phyloP scores from a whole-genome alignment of 768 basidiomycete species.

The Suillus discolor region DNA sequence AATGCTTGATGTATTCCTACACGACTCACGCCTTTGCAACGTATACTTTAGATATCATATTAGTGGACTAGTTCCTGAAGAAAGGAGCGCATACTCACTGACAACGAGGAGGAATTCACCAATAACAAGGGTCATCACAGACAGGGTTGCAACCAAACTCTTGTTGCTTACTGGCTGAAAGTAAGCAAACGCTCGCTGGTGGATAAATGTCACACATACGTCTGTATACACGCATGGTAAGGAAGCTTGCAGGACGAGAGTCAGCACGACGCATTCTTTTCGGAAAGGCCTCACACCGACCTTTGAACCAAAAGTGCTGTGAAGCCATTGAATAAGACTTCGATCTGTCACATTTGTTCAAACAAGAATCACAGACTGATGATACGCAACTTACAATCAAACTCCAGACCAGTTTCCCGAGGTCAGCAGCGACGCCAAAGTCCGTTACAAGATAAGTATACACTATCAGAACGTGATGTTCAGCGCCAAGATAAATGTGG shows the following conservation, averaged over 20 bases:
- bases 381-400: conserved; percentile 17
- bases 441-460: conserved; percentile 52
- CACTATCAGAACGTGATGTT: conserved; percentile 31
- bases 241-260: conserved; percentile 39
- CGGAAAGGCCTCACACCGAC: background rate
- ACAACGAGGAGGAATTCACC: conserved; percentile 36
- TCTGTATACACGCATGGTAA: conserved; percentile 50
- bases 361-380: background rate
- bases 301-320: conserved; percentile 54
- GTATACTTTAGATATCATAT: conserved; percentile 33
- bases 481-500: background rate
- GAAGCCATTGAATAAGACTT: conserved; percentile 51
- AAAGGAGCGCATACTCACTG: conserved; percentile 15
- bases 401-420: conserved; percentile 43
- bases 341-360: conserved; percentile 36
- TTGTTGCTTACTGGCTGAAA: conserved; percentile 49
- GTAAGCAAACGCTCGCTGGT: background rate
- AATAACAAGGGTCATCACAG: conserved; percentile 37
- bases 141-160: conserved; percentile 36
- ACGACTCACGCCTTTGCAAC: conserved; percentile 36
- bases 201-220: conserved; percentile 35
- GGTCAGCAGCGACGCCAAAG: conserved; percentile 32
- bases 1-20: background rate
- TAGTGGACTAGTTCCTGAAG: background rate
- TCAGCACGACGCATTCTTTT: background rate